phyloP scores from a whole-genome alignment of 139 green algal genomes.

The Chlamydomonas urium region DNA sequence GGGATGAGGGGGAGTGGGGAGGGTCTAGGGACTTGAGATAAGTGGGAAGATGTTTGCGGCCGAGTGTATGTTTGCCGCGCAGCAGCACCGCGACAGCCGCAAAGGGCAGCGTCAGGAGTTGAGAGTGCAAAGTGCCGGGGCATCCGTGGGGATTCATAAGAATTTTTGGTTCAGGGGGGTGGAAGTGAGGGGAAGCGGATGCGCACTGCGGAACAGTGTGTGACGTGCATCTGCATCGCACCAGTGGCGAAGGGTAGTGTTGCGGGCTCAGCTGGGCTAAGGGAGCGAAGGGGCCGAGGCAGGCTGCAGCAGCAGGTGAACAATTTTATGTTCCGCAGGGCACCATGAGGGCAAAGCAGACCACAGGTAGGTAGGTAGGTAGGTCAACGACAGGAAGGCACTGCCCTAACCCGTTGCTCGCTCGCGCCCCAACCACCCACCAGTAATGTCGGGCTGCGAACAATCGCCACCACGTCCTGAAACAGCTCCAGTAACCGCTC shows the following conservation, averaged over 20 bases:
- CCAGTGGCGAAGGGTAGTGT: no score
- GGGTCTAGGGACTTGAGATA: background rate
- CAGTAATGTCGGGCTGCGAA: background rate
- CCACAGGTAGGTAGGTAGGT: background rate
- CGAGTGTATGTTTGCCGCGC: no score
- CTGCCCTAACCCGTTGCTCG: no score
- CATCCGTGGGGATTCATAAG: background rate
- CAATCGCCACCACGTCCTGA: background rate
- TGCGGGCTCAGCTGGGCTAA: no score
- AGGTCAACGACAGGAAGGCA: background rate
- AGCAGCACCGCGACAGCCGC: background rate
- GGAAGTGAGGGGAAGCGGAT: background rate
- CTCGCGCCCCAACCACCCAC: conserved; percentile 1
- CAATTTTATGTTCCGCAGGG: background rate
- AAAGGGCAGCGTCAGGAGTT: background rate
- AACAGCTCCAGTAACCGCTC: conserved; percentile 3
- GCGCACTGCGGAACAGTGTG: no score
- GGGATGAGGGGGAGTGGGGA: background rate
- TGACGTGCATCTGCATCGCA: no score
- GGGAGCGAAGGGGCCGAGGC: no score
- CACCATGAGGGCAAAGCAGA: background rate
- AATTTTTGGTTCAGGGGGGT: background rate
- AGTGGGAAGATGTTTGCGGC: no score
- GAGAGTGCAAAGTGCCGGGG: background rate
- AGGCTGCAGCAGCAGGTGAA: background rate